A percentile compares a stretch with the other conserved stretches of the same genome.
phyloP scores from a whole-genome alignment of 495 filamentous ascomycete species.

The Schizothecium vesticola region DNA sequence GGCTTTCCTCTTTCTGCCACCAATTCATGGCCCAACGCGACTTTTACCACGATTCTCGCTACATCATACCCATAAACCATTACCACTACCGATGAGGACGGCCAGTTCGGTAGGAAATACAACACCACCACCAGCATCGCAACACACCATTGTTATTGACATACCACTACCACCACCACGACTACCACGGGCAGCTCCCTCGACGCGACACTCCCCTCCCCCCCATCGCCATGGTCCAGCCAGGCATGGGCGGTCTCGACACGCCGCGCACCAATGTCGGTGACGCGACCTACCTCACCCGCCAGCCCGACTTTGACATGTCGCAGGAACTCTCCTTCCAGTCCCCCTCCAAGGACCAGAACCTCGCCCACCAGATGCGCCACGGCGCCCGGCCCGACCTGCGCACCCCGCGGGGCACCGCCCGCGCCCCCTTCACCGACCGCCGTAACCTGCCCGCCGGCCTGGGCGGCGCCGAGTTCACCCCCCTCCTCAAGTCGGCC shows the following conservation, averaged over 20 bases:
- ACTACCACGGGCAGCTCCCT: neutral
- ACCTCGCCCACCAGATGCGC: conserved; percentile 62
- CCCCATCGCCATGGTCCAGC: conserved; percentile 37
- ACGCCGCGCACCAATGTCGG: conserved; percentile 74
- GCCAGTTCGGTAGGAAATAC: neutral
- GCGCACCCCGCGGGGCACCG: conserved; percentile 58
- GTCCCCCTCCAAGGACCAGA: conserved; percentile 74
- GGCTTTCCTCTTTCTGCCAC: neutral
- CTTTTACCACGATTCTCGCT: no score
- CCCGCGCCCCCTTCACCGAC: conserved; percentile 59
- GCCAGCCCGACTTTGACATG: conserved; percentile 65
- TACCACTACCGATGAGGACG: neutral
- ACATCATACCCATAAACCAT: no score
- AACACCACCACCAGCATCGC: neutral
- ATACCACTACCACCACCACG: neutral
- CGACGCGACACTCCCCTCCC: neutral
- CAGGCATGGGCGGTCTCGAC: conserved; percentile 57
- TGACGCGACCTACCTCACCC: conserved; percentile 72
- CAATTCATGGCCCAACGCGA: neutral
- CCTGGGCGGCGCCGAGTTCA: conserved; percentile 73
- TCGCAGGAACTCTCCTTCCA: conserved; percentile 80
- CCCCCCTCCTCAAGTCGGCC: conserved; percentile 85
- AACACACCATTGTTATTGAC: conserved; percentile 7
- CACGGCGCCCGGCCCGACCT: conserved; percentile 56
- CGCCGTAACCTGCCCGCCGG: conserved; percentile 59